Evolutionary conservation across 2,329 filamentous ascomycete genomes (phyloP), one percentile per base, ranked within the genome.

Genomic region (Hirsutella thompsonii): DNA sequence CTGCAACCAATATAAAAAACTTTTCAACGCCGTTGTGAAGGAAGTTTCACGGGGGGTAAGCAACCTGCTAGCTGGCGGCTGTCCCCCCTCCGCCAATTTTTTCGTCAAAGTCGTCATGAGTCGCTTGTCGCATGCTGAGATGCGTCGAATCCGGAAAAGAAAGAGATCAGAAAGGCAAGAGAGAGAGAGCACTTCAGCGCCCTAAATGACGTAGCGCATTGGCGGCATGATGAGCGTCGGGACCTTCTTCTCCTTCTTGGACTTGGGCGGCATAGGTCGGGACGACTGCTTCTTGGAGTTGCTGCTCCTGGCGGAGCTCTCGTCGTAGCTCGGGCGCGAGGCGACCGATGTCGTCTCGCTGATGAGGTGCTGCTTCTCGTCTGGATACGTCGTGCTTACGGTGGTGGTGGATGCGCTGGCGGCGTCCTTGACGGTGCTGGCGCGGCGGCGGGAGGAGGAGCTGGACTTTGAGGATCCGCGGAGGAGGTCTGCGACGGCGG

Each of bases 181-280:
- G n/a, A n/a, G n/a, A n/a, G n/a, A n/a, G n/a, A n/a, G n/a, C n/a
- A n/a, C n/a, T n/a, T n/a, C n/a, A 26, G 30, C 20, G 6, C 20
- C 37, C 35, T 42, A 47, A 34, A 40, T 43, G 43, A 40, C 37
- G 37, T 34, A 44, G 35, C 41, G 41, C 26, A 45, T 40, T 20
- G 34, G 23, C 16, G 43, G 43, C 41, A 44, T 41, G 39, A 38
- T 20, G 35, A 28, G 39, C 16, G 36, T 41, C 20, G 39, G 42
- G 10, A 38, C 10, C 38, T 39, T 44, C 18, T 35, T 36, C 18
- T 43, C 34, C 34, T 40, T 45, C 18, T 37, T 35, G 11, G 40
- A 28, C 34, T 40, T 40, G 13, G n/a, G 3, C 5, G 30, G 21
- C 23, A 26, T 26, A 11, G 23, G 2, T n/a, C 21, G 19, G 33